phyloP scores from a whole-genome alignment of 345 rosid species.

The Brassica cretica region DNA sequence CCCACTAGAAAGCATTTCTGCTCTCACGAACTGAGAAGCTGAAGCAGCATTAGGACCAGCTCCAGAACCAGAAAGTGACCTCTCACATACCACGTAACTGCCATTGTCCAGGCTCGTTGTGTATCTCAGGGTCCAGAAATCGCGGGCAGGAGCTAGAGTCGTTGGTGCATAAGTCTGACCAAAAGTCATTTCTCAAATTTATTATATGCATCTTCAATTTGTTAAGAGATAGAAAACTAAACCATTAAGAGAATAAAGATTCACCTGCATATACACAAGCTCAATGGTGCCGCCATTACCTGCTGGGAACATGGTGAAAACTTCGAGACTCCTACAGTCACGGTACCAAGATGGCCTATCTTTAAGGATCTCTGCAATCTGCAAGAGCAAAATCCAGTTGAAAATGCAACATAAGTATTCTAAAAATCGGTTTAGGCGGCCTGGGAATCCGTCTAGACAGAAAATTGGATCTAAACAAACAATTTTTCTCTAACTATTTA shows the following conservation, averaged over 20 bases:
- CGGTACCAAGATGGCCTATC: conserved; percentile 98
- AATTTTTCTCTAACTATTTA: no score
- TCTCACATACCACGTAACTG: conserved; percentile 99
- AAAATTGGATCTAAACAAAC: no score
- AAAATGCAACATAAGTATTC: not conserved
- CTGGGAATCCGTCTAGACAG: no score
- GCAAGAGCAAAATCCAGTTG: conserved; percentile 11
- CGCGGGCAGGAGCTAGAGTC: conserved; percentile 96
- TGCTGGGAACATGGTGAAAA: conserved; percentile 91
- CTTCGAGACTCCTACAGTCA: conserved; percentile 97
- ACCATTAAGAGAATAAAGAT: not conserved
- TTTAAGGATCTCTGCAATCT: conserved; percentile 98
- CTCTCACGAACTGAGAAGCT: conserved; percentile 91
- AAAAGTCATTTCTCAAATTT: not conserved
- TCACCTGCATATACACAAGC: conserved; percentile 90
- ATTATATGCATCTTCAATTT: not conserved
- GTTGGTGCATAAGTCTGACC: conserved; percentile 90
- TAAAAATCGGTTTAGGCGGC: no score
- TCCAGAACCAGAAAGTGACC: conserved; percentile 96
- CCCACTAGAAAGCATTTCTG: conserved; percentile 94
- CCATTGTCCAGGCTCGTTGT: conserved; percentile 90
- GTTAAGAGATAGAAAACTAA: not conserved
- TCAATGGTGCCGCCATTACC: conserved; percentile 95
- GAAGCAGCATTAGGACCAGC: conserved; percentile 78
- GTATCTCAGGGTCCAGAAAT: conserved; percentile 97